Evolutionary conservation across 495 filamentous ascomycete genomes (phyloP).

Genomic region (Penicillium longicatenatum): DNA sequence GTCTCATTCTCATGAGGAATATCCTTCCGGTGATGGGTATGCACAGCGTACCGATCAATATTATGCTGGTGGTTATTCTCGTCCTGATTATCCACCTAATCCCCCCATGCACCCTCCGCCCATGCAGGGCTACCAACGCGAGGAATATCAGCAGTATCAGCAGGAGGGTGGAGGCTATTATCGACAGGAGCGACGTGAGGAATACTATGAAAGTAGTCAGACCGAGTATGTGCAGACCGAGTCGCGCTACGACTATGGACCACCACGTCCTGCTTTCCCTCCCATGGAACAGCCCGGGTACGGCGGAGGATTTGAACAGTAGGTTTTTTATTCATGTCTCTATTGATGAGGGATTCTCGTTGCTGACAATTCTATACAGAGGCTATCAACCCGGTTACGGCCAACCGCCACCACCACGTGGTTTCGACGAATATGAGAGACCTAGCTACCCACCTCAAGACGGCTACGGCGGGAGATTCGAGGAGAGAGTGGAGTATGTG

Average conservation of each 20-base stretch:
- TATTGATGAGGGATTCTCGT: conserved; percentile 27
- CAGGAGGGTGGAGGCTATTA: conserved; percentile 28
- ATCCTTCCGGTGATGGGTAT: neutral
- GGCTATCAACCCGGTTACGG: conserved; percentile 18
- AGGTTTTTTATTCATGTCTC: conserved; percentile 8
- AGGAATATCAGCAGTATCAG: conserved; percentile 34
- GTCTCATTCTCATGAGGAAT: neutral
- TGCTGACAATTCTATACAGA: conserved; percentile 19
- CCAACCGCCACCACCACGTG: conserved; percentile 14
- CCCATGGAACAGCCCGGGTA: conserved; percentile 12
- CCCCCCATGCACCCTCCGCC: conserved; percentile 8
- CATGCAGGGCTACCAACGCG: conserved; percentile 16
- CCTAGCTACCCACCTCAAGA: conserved; percentile 19
- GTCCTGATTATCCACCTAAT: conserved; percentile 6
- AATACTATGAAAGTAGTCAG: conserved; percentile 10
- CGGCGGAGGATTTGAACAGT: conserved; percentile 22
- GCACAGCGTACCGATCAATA: conserved; percentile 3
- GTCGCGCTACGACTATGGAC: conserved; percentile 16
- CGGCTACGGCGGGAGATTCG: conserved; percentile 20
- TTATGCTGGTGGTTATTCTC: conserved; percentile 10
- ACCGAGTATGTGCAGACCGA: conserved; percentile 24
- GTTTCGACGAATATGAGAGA: conserved; percentile 22
- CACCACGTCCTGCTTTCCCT: conserved; percentile 14
- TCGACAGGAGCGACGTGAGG: conserved; percentile 22
- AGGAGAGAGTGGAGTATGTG: conserved; percentile 10